These are phyloP conservation scores for Streptanthus diversifolius DNA, from an alignment of 345 rosid species.

Conservation along the genomic window DNA sequence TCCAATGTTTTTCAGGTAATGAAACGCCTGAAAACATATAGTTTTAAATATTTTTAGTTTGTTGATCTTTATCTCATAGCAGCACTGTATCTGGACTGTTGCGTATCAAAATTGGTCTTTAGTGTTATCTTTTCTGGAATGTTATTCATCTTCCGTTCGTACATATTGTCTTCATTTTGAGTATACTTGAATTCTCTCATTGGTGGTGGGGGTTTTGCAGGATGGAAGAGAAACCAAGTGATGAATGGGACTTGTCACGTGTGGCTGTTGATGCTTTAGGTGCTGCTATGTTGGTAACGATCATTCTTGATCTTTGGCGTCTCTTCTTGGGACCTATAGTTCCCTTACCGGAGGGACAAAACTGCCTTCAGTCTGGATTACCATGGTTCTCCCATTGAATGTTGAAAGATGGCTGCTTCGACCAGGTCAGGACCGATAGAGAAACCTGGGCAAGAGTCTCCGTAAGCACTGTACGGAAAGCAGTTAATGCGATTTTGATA, in stretches of 20 bases:
- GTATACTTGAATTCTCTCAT: not conserved
- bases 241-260: conserved; percentile 70
- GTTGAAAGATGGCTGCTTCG: not conserved
- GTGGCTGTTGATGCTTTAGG: conserved; percentile 90
- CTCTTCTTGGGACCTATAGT: conserved; percentile 87
- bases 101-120: no score
- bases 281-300: conserved; percentile 94
- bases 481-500: not conserved
- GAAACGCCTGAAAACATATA: not conserved
- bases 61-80: no score
- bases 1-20: conserved; percentile 96
- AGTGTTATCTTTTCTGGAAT: no score
- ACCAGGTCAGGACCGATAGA: conserved; percentile 1
- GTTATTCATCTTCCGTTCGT: no score
- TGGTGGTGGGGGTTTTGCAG: conserved; percentile 33
- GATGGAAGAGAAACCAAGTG: conserved; percentile 84
- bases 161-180: not conserved
- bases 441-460: not conserved
- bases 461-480: not conserved
- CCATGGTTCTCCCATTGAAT: conserved; percentile 65
- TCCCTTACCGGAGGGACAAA: conserved; percentile 46
- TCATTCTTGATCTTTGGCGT: conserved; percentile 92
- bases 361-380: conserved; percentile 64
- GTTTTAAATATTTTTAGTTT: not conserved
- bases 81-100: no score